Evolutionary conservation across 768 basidiomycete species (phyloP).

Genomic region (Amanita exitialis): DNA sequence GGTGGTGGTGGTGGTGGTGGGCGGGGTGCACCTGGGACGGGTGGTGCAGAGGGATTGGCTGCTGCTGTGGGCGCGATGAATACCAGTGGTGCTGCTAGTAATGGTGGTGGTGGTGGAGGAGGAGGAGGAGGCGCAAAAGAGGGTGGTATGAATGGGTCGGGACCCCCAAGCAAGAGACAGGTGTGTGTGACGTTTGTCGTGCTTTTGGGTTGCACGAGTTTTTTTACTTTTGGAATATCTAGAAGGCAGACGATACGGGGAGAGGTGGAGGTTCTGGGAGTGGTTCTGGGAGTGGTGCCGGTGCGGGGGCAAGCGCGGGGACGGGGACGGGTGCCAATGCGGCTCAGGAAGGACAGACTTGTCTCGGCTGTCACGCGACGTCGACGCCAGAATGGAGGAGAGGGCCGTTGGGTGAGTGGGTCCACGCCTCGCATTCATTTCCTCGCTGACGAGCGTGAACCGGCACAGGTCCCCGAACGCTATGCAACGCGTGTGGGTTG

Average conservation of each 20-base stretch:
- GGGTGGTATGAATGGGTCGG: background rate
- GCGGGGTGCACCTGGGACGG: background rate
- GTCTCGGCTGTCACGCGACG: slow-evolving; percentile 74
- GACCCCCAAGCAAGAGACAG: slow-evolving; percentile 11
- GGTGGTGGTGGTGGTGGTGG: background rate
- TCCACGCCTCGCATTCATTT: slow-evolving; percentile 11
- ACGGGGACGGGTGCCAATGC: slow-evolving; percentile 26
- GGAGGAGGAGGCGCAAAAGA: no score
- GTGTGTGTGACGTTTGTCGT: slow-evolving; percentile 6
- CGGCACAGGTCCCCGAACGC: slow-evolving; percentile 62
- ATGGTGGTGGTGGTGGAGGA: no score
- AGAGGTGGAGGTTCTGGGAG: no score
- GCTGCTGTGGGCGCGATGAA: background rate
- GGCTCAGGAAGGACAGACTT: slow-evolving; percentile 57
- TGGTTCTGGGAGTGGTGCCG: slow-evolving; percentile 13
- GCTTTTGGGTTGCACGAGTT: background rate
- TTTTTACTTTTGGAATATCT: slow-evolving; percentile 1
- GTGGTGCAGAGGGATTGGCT: background rate
- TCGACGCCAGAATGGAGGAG: slow-evolving; percentile 84
- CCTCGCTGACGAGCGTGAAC: slow-evolving; percentile 5
- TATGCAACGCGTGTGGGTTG: slow-evolving; percentile 81
- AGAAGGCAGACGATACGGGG: background rate
- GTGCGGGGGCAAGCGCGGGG: slow-evolving; percentile 22
- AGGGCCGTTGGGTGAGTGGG: slow-evolving; percentile 64
- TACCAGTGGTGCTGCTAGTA: background rate